A percentile compares a stretch with the other conserved stretches of the same genome.
Conservation (phyloP, 305 asterid species). For the Fraxinus floribunda region DNA sequence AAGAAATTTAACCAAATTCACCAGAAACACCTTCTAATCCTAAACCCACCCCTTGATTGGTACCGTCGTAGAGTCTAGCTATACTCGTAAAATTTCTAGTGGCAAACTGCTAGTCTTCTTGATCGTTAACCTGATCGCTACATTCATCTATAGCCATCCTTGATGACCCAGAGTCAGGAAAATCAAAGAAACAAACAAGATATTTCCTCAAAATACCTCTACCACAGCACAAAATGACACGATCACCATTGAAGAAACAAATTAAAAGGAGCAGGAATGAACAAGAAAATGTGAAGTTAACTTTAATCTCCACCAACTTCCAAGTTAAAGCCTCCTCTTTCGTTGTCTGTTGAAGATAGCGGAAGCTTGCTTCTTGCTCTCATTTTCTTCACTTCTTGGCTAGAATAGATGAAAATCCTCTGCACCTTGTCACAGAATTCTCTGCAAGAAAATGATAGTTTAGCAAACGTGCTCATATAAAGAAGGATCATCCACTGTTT, state of each 20-base stretch:
- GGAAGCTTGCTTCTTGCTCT: constrained; percentile 49
- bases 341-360: constrained; percentile 40
- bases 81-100: constrained; percentile 14
- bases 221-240: neutral
- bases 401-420: constrained; percentile 68
- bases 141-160: neutral
- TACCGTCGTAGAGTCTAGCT: constrained; percentile 13
- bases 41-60: constrained; percentile 13
- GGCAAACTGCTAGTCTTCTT: neutral
- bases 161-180: neutral
- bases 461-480: neutral
- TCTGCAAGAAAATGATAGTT: constrained; percentile 40
- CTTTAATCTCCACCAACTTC: constrained; percentile 17
- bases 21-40: constrained; percentile 34
- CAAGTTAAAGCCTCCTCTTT: constrained; percentile 31
- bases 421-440: constrained; percentile 84
- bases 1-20: constrained; percentile 25
- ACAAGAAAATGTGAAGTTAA: neutral
- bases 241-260: neutral
- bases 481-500: neutral
- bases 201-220: neutral
- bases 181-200: neutral
- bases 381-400: constrained; percentile 84
- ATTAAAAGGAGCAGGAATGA: neutral
- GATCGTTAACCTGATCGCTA: neutral